Conservation (phyloP, 441 rosid species). For the Manihot esculenta region DNA sequence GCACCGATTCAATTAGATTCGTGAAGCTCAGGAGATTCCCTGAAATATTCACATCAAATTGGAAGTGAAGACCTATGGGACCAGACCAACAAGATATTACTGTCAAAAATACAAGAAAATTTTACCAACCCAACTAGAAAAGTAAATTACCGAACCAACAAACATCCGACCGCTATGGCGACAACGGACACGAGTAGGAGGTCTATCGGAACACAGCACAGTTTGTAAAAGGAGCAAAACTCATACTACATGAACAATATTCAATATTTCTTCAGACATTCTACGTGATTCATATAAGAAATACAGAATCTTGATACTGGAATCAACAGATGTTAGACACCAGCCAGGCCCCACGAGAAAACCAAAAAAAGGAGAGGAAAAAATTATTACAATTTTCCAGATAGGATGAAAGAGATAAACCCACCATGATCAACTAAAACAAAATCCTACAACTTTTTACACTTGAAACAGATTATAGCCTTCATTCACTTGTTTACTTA, state of each 20-base stretch:
- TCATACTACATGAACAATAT: not conserved
- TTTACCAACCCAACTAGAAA: too few species aligned
- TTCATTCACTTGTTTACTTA: constrained; percentile 19
- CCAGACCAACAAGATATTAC: too few species aligned
- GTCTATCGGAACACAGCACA: not conserved
- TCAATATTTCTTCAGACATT: not conserved
- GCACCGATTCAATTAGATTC: too few species aligned
- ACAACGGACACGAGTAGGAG: too few species aligned
- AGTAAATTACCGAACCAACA: too few species aligned
- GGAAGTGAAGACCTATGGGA: too few species aligned
- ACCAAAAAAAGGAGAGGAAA: not conserved
- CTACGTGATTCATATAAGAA: constrained; percentile 6
- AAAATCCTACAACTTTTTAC: constrained; percentile 45
- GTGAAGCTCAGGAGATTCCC: too few species aligned
- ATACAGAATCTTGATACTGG: constrained; percentile 4
- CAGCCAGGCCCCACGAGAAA: not conserved
- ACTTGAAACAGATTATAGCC: constrained; percentile 26
- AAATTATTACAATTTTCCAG: constrained; percentile 14
- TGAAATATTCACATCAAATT: too few species aligned
- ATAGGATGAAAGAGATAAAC: not conserved
- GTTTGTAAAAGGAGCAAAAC: not conserved
- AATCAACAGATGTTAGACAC: constrained; percentile 7
- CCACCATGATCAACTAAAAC: constrained; percentile 19
- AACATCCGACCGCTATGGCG: too few species aligned
- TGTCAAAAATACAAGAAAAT: too few species aligned